Evolutionary conservation across 768 basidiomycete genomes (phyloP).

Genomic region (Austroboletus eburneus): DNA sequence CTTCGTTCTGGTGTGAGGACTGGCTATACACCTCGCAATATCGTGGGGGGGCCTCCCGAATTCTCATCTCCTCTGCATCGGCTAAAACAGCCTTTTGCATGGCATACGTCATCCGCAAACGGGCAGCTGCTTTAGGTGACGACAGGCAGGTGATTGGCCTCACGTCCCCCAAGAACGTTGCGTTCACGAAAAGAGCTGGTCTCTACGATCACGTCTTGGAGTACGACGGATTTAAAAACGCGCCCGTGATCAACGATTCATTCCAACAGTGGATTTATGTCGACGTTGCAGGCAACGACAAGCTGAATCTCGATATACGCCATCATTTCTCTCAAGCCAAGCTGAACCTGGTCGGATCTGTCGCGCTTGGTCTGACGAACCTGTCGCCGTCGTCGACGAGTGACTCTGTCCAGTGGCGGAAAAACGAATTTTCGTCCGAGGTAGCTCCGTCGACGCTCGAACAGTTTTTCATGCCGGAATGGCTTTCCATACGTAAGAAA

Average conservation of each 20-base stretch:
- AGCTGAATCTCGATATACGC: conserved; percentile 43
- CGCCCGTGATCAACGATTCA: conserved; percentile 27
- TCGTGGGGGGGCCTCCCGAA: conserved; percentile 40
- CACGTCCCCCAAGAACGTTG: conserved; percentile 52
- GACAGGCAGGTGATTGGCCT: conserved; percentile 48
- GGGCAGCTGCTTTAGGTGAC: conserved; percentile 19
- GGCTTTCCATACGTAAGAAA: conserved; percentile 52
- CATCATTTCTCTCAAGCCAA: conserved; percentile 32
- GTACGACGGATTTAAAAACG: conserved; percentile 44
- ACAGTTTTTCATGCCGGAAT: conserved; percentile 66
- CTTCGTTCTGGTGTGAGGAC: conserved; percentile 72
- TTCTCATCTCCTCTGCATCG: conserved; percentile 67
- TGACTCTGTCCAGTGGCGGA: conserved; percentile 35
- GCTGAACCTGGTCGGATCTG: conserved; percentile 34
- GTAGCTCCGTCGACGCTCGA: conserved; percentile 31
- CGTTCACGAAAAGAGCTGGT: conserved; percentile 50
- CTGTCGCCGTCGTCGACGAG: conserved; percentile 43
- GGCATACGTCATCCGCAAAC: conserved; percentile 55
- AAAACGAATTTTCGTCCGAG: conserved; percentile 30
- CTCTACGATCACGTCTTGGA: conserved; percentile 56
- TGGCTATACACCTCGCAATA: conserved; percentile 55
- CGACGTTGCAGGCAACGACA: conserved; percentile 58
- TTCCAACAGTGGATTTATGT: conserved; percentile 51
- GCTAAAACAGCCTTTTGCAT: conserved; percentile 71
- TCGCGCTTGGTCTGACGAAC: conserved; percentile 56